A percentile compares a stretch with the other conserved stretches of the same genome.
These are phyloP conservation scores for Lachancea fermentati DNA, from an alignment of 805 yeast species.

Conservation along the genomic window DNA sequence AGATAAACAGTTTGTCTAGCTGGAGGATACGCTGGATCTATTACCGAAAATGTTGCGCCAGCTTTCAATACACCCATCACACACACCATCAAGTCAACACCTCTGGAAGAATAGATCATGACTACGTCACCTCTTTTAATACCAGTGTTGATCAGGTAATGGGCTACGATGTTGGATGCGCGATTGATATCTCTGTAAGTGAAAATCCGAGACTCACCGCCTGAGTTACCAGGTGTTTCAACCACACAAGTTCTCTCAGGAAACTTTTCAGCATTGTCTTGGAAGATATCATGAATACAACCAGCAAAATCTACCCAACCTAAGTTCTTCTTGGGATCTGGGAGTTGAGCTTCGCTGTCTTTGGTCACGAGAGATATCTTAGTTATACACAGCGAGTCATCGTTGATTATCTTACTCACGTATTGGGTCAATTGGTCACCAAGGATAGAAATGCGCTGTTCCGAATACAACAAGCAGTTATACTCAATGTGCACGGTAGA, in stretches of 20 bases:
- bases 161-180: slow-evolving; percentile 90
- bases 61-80: slow-evolving; percentile 98
- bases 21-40: slow-evolving; percentile 98
- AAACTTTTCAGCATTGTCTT: slow-evolving; percentile 72
- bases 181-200: slow-evolving; percentile 83
- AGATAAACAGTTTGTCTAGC: slow-evolving; percentile 93
- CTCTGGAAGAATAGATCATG: slow-evolving; percentile 96
- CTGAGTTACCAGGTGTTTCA: slow-evolving; percentile 68
- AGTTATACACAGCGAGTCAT: slow-evolving; percentile 45
- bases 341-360: slow-evolving; percentile 57
- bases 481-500: slow-evolving; percentile 36
- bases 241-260: slow-evolving; percentile 90
- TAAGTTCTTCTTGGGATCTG: slow-evolving; percentile 81
- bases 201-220: slow-evolving; percentile 60
- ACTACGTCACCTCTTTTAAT: slow-evolving; percentile 90
- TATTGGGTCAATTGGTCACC: slow-evolving; percentile 69
- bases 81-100: slow-evolving; percentile 93
- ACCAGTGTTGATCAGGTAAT: slow-evolving; percentile 75
- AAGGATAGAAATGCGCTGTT: slow-evolving; percentile 60
- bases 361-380: slow-evolving; percentile 62
- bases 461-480: slow-evolving; percentile 69
- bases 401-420: slow-evolving; percentile 32
- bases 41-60: slow-evolving; percentile 97
- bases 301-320: slow-evolving; percentile 93
- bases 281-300: slow-evolving; percentile 93